A percentile compares a stretch with the other conserved stretches of the same genome.
These are phyloP conservation scores for Malassezia equina DNA, from an alignment of 1,284 basidiomycete species.

Conservation along the genomic window DNA sequence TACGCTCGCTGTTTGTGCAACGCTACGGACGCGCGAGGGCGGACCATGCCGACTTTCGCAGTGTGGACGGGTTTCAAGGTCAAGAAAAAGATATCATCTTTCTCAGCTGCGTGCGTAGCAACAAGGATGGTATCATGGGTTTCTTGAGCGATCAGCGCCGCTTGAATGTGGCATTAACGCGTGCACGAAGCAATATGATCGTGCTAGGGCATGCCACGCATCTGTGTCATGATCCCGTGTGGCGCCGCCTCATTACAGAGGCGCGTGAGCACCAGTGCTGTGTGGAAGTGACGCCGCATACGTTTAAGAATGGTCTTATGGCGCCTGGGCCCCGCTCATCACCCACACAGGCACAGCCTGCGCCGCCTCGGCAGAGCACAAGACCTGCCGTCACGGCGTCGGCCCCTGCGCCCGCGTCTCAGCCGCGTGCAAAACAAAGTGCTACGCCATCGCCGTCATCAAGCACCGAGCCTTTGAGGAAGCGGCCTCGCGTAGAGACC, in stretches of 20 bases:
- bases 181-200: conserved; percentile 86
- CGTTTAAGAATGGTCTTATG: not conserved
- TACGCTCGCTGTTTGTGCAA: conserved; percentile 62
- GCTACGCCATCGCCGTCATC: too few species aligned
- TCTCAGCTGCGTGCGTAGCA: conserved; percentile 88
- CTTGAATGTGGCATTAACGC: conserved; percentile 83
- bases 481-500: not conserved
- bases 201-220: conserved; percentile 82
- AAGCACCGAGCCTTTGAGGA: not conserved
- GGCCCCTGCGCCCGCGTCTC: not conserved
- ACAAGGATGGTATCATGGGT: conserved; percentile 55
- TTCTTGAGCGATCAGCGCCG: conserved; percentile 53
- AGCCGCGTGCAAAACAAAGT: too few species aligned
- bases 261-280: conserved; percentile 17
- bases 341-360: too few species aligned
- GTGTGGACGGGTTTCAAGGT: conserved; percentile 98
- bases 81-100: conserved; percentile 99
- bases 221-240: conserved; percentile 57
- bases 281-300: not conserved
- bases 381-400: not conserved
- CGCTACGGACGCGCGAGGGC: conserved; percentile 64
- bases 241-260: conserved; percentile 26
- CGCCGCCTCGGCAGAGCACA: not conserved
- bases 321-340: not conserved
- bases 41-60: conserved; percentile 76